Evolutionary conservation across 768 basidiomycete species (phyloP).

Genomic region (Boletus tomentosulus): DNA sequence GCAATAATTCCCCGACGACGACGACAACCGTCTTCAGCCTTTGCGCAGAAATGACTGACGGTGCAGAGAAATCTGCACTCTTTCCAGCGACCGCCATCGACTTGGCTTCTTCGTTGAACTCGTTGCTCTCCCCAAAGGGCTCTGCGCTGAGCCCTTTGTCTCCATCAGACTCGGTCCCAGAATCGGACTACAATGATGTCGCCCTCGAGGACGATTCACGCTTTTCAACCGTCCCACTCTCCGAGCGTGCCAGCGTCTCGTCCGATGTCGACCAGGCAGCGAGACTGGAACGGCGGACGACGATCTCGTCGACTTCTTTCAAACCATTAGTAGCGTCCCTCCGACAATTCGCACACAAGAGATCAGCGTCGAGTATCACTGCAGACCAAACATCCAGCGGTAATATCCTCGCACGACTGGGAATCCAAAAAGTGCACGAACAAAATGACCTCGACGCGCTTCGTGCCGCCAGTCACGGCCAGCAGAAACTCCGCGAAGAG

Average conservation of each 20-base stretch:
- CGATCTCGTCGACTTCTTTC: constrained; percentile 24
- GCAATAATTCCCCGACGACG: neutral
- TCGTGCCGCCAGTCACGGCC: constrained; percentile 56
- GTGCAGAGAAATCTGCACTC: constrained; percentile 11
- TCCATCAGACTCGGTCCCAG: constrained; percentile 43
- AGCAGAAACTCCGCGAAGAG: constrained; percentile 71
- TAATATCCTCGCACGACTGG: constrained; percentile 53
- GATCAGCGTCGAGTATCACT: constrained; percentile 57
- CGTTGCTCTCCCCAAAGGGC: constrained; percentile 48
- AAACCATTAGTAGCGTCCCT: constrained; percentile 17
- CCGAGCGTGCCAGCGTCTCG: constrained; percentile 33
- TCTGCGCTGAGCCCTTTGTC: constrained; percentile 28
- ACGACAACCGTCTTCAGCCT: neutral
- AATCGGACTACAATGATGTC: constrained; percentile 64
- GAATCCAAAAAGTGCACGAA: constrained; percentile 42
- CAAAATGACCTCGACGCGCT: constrained; percentile 35
- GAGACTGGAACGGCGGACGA: constrained; percentile 28
- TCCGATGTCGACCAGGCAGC: constrained; percentile 23
- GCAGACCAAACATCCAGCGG: constrained; percentile 37
- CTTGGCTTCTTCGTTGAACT: constrained; percentile 35
- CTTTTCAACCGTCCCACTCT: constrained; percentile 50
- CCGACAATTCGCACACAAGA: constrained; percentile 47
- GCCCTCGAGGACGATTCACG: constrained; percentile 41
- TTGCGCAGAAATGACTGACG: constrained; percentile 16
- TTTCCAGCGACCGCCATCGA: constrained; percentile 6